phyloP scores from a whole-genome alignment of 1,284 basidiomycete species.

The Cryptococcus depauperatus region DNA sequence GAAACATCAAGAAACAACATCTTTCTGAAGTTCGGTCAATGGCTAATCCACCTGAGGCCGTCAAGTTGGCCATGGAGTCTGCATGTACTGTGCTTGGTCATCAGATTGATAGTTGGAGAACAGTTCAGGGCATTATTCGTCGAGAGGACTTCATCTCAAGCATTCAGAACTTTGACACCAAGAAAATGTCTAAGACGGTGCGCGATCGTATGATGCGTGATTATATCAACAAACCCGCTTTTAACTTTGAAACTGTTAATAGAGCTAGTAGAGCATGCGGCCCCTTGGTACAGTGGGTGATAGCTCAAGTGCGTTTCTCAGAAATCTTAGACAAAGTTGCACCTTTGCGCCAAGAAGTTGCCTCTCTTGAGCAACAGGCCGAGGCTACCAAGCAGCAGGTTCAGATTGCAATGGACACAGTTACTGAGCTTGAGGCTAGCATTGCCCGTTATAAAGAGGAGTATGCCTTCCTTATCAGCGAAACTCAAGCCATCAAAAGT shows the following conservation, averaged over 20 bases:
- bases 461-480: slow-evolving; percentile 92
- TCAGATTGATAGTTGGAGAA: slow-evolving; percentile 87
- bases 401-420: slow-evolving; percentile 78
- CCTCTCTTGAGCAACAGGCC: slow-evolving; percentile 83
- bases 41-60: slow-evolving; percentile 96
- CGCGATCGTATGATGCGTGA: slow-evolving; percentile 91
- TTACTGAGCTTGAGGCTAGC: slow-evolving; percentile 84
- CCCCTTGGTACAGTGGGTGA: slow-evolving; percentile 95
- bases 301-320: slow-evolving; percentile 95
- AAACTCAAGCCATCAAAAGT: slow-evolving; percentile 91
- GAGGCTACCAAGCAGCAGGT: slow-evolving; percentile 91
- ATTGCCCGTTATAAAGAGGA: slow-evolving; percentile 95
- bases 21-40: slow-evolving; percentile 96
- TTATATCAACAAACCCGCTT: slow-evolving; percentile 82
- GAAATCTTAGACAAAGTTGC: slow-evolving; percentile 98
- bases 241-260: slow-evolving; percentile 93
- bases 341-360: slow-evolving; percentile 90
- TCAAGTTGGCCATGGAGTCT: slow-evolving; percentile 98
- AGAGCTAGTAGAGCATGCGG: slow-evolving; percentile 96
- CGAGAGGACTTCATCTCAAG: slow-evolving; percentile 95
- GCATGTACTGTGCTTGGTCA: slow-evolving; percentile 97
- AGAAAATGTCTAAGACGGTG: slow-evolving; percentile 79
- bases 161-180: slow-evolving; percentile 96
- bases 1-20: slow-evolving; percentile 95
- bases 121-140: slow-evolving; percentile 92